Evolutionary conservation across 2,329 filamentous ascomycete genomes (phyloP), one percentile per base, ranked within the genome.

Genomic region (Botryotinia globosa): DNA sequence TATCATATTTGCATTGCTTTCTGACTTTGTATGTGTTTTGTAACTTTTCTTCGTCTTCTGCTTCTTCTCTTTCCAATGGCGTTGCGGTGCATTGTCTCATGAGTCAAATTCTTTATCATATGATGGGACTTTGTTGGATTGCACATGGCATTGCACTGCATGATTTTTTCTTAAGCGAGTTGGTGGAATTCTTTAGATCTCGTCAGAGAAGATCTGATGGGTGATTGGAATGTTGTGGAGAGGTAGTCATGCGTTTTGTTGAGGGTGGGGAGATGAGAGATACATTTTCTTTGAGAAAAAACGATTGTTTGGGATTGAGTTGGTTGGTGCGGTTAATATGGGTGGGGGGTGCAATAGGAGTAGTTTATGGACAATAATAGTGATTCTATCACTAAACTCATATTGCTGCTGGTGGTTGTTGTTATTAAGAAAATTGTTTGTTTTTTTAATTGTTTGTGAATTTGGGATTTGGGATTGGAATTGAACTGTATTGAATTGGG

Each of bases 71-170:
- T 25, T 42, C 5, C 42, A 22, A 67, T 56, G 64, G 45, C 48
- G 48, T 39, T 67, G 48, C 10, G 34, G 34, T 56, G 64, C 45
- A 16, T 56, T 67, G 25, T 56, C 64, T 56, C 64, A 56, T n/a
- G 25, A 67, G 64, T 56, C 48, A 67, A 56, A n/a, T 67, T 54
- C 64, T 66, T 67, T 67, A 42, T 67, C 34, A 56, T 42, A 42
- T 42, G 64, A 67, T 56, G 64, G 34, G 64, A 42, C 45, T 67
- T 67, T 67, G 64, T 67, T 56, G 64, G 64, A 54, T 67, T 56
- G 34, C 48, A 42, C 48, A 42, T 54, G 48, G 44, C 64, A 56
- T 56, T 56, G 64, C 34, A 67, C 48, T 56, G 34, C 25, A 67
- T 56, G 34, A 29, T 16, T 14, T 22, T 67, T 22, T 22, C 18